Conservation (phyloP, 345 rosid species). For the Eucalyptus brandiana region DNA sequence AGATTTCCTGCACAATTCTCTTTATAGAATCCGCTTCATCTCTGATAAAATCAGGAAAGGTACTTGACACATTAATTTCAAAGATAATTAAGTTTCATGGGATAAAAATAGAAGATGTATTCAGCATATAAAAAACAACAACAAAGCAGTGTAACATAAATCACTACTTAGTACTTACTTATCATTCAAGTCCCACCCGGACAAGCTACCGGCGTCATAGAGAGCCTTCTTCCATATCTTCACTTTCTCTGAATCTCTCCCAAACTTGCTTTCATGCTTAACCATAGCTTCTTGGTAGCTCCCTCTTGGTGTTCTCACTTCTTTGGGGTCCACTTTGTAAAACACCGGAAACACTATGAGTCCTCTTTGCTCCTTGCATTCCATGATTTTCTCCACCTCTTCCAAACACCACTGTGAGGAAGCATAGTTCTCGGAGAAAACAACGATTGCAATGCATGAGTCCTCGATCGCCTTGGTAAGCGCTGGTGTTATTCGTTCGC, state of each 20-base stretch:
- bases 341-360: background rate
- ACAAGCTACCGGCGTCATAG: background rate
- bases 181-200: background rate
- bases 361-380: background rate
- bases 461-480: background rate
- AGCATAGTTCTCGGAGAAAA: background rate
- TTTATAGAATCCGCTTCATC: background rate
- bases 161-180: background rate
- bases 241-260: background rate
- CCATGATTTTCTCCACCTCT: background rate
- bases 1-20: background rate
- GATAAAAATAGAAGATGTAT: background rate
- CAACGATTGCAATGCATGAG: background rate
- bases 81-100: background rate
- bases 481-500: rapidly evolving
- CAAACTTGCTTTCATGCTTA: background rate
- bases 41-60: too few species aligned
- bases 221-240: background rate
- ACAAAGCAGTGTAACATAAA: background rate
- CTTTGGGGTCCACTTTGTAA: background rate
- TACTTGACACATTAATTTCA: background rate
- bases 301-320: background rate
- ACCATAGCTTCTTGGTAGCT: background rate
- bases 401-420: background rate
- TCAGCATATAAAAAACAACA: background rate